These are phyloP conservation scores for Penicillium silybi DNA, from an alignment of 495 filamentous ascomycete genomes.

Conservation along the genomic window DNA sequence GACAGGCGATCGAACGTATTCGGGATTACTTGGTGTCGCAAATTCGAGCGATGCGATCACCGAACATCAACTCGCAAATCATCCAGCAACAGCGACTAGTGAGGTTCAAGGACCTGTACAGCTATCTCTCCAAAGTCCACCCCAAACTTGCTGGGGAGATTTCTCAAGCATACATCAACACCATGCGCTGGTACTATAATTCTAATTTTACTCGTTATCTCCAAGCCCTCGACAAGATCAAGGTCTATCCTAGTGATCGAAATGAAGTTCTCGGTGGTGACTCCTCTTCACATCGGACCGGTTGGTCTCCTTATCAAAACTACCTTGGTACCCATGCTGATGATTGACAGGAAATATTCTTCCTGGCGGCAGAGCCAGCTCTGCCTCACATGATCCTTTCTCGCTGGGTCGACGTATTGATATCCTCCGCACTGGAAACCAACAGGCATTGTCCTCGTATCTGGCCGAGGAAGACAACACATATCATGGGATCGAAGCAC, in stretches of 20 bases:
- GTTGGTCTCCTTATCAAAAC: slow-evolving; percentile 22
- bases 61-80: slow-evolving; percentile 92
- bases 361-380: slow-evolving; percentile 40
- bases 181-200: slow-evolving; percentile 97
- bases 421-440: slow-evolving; percentile 63
- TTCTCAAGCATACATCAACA: slow-evolving; percentile 91
- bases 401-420: slow-evolving; percentile 81
- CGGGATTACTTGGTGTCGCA: slow-evolving; percentile 90
- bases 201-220: slow-evolving; percentile 89
- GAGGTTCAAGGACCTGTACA: slow-evolving; percentile 79
- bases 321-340: slow-evolving; percentile 5
- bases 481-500: slow-evolving; percentile 80
- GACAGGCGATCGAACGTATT: slow-evolving; percentile 86
- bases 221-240: slow-evolving; percentile 76
- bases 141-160: slow-evolving; percentile 79
- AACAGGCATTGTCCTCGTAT: slow-evolving; percentile 72
- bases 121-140: slow-evolving; percentile 77
- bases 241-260: slow-evolving; percentile 75
- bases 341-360: slow-evolving; percentile 25
- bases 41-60: slow-evolving; percentile 87
- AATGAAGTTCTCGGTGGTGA: slow-evolving; percentile 81
- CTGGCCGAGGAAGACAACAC: slow-evolving; percentile 83
- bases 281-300: slow-evolving; percentile 56
- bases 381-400: slow-evolving; percentile 78
- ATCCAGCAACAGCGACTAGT: slow-evolving; percentile 90